phyloP scores from a whole-genome alignment of 2,329 filamentous ascomycete species.

The Beauveria sp. region DNA sequence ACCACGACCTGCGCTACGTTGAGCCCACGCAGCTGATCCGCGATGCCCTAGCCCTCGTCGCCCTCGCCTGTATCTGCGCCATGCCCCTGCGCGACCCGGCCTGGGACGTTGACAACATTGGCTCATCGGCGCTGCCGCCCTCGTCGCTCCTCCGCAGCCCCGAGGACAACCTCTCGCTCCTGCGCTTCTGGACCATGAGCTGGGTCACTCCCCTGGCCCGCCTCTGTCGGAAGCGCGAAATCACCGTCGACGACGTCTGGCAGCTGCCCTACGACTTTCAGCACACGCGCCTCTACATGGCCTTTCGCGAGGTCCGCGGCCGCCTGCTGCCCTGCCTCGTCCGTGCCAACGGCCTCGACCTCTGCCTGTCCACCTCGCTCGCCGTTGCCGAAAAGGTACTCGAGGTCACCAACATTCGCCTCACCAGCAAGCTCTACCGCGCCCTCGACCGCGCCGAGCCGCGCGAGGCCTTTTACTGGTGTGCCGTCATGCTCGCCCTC shows the following conservation, averaged over 20 bases:
- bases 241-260: conserved; percentile 79
- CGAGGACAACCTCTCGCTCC: conserved; percentile 71
- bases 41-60: conserved; percentile 18
- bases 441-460: conserved; percentile 26
- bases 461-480: conserved; percentile 28
- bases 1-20: conserved; percentile 15
- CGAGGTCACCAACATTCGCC: conserved; percentile 31
- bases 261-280: conserved; percentile 72
- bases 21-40: conserved; percentile 20
- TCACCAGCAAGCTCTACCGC: conserved; percentile 29
- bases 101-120: conserved; percentile 27
- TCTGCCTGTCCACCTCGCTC: conserved; percentile 59
- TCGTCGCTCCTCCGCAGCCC: conserved; percentile 50
- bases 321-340: conserved; percentile 64
- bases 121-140: conserved; percentile 19
- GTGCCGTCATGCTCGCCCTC: conserved; percentile 26
- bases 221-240: conserved; percentile 53
- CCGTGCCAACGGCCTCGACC: conserved; percentile 70
- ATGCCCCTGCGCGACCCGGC: conserved; percentile 31
- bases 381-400: conserved; percentile 44
- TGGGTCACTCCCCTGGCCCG: conserved; percentile 73
- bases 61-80: conserved; percentile 24
- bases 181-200: conserved; percentile 77
- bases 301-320: conserved; percentile 66
- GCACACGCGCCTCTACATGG: conserved; percentile 64